Conservation (phyloP, 1,284 basidiomycete genomes). For the Fomitopsis palustris region DNA sequence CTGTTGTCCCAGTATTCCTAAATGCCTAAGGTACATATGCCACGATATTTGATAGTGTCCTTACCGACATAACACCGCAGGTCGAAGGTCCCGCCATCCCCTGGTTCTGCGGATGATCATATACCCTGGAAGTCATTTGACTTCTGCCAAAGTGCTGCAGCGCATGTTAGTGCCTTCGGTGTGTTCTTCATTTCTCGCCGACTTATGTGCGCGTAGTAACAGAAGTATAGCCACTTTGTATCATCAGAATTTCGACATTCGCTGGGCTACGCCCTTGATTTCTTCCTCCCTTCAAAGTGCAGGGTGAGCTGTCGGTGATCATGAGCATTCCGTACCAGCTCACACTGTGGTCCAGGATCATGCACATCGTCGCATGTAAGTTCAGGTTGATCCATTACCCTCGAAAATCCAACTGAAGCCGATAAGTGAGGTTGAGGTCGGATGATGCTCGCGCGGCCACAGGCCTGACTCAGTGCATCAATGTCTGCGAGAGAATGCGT, state of each 20-base stretch:
- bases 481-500: constrained; percentile 68
- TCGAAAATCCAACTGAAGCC: background rate
- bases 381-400: background rate
- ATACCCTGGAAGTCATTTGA: constrained; percentile 62
- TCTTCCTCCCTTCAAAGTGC: constrained; percentile 73
- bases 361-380: constrained; percentile 72
- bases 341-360: constrained; percentile 48
- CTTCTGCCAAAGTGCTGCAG: constrained; percentile 74
- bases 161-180: constrained; percentile 70
- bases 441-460: constrained; percentile 63
- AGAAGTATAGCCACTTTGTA: constrained; percentile 49
- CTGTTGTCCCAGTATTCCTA: constrained; percentile 51
- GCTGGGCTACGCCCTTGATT: constrained; percentile 64
- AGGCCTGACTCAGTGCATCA: constrained; percentile 65
- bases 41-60: background rate
- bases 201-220: background rate
- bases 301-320: constrained; percentile 45
- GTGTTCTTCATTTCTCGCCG: constrained; percentile 12
- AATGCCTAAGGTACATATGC: constrained; percentile 53
- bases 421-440: constrained; percentile 62
- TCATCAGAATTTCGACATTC: constrained; percentile 62
- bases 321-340: constrained; percentile 2
- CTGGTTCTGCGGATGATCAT: constrained; percentile 8
- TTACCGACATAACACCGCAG: background rate
- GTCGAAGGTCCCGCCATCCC: constrained; percentile 37